A percentile compares a stretch with the other conserved stretches of the same genome.
phyloP scores from a whole-genome alignment of 2,329 filamentous ascomycete species.

The Cercospora sp. region DNA sequence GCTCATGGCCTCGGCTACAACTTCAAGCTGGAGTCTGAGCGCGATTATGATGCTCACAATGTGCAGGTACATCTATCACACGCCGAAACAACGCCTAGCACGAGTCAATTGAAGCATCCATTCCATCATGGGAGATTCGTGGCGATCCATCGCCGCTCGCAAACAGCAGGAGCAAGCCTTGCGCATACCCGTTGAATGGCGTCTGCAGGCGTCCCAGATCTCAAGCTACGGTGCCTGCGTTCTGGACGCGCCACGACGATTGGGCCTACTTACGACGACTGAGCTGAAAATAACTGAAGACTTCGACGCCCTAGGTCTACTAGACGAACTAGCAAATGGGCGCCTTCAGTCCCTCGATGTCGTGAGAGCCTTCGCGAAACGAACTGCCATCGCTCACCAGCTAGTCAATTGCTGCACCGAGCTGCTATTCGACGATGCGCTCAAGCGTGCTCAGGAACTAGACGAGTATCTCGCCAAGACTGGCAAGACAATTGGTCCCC shows the following conservation, averaged over 20 bases:
- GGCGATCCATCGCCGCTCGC: slow-evolving; percentile 44
- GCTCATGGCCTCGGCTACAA: neutral
- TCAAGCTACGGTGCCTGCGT: slow-evolving; percentile 38
- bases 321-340: slow-evolving; percentile 39
- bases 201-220: slow-evolving; percentile 34
- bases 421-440: slow-evolving; percentile 41
- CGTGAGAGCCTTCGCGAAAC: slow-evolving; percentile 48
- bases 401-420: slow-evolving; percentile 50
- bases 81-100: neutral
- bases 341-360: slow-evolving; percentile 22
- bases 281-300: slow-evolving; percentile 59
- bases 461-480: slow-evolving; percentile 42
- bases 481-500: slow-evolving; percentile 43
- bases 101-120: neutral
- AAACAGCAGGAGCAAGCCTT: slow-evolving; percentile 44
- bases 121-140: slow-evolving; percentile 37
- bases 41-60: neutral
- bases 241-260: slow-evolving; percentile 53
- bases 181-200: slow-evolving; percentile 49
- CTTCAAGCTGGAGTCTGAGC: neutral
- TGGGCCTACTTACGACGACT: slow-evolving; percentile 52
- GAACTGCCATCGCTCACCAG: slow-evolving; percentile 51
- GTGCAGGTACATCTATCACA: neutral
- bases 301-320: slow-evolving; percentile 49
- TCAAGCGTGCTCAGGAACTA: slow-evolving; percentile 43